phyloP scores from a whole-genome alignment of 441 rosid genomes.

The Kokia cookei region DNA sequence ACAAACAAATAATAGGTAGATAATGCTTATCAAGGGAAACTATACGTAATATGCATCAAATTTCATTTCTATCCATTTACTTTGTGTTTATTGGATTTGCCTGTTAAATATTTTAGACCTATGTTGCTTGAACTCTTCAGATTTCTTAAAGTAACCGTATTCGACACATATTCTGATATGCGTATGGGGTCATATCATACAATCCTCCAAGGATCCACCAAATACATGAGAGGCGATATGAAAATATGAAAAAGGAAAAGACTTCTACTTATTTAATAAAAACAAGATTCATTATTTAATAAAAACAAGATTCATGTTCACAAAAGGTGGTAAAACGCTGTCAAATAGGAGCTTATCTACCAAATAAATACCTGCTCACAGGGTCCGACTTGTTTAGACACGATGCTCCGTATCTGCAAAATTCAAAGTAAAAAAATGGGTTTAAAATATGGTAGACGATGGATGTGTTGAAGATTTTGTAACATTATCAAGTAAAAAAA shows the following conservation, averaged over 20 bases:
- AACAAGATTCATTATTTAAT: background rate
- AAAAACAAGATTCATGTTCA: background rate
- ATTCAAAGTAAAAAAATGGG: background rate
- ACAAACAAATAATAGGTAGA: background rate
- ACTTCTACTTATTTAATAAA: background rate
- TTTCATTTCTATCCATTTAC: background rate
- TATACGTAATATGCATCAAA: background rate
- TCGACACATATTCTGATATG: too few relatives aligned
- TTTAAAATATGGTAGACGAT: background rate
- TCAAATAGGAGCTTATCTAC: background rate
- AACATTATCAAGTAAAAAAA: background rate
- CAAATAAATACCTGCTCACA: constrained; percentile 48
- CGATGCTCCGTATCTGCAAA: constrained; percentile 75
- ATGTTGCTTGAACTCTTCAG: too few relatives aligned
- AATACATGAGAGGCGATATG: background rate
- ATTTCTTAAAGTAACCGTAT: too few relatives aligned
- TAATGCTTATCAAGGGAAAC: background rate
- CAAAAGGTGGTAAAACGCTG: background rate
- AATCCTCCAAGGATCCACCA: too few relatives aligned
- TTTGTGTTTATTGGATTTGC: background rate
- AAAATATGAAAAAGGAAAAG: background rate
- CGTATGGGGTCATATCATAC: too few relatives aligned
- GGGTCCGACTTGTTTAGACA: constrained; percentile 80
- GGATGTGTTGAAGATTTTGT: background rate
- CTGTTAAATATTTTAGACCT: background rate